These are phyloP conservation scores for Zygoascus meyerae DNA, from an alignment of 1,139 yeast genomes.

Conservation along the genomic window DNA sequence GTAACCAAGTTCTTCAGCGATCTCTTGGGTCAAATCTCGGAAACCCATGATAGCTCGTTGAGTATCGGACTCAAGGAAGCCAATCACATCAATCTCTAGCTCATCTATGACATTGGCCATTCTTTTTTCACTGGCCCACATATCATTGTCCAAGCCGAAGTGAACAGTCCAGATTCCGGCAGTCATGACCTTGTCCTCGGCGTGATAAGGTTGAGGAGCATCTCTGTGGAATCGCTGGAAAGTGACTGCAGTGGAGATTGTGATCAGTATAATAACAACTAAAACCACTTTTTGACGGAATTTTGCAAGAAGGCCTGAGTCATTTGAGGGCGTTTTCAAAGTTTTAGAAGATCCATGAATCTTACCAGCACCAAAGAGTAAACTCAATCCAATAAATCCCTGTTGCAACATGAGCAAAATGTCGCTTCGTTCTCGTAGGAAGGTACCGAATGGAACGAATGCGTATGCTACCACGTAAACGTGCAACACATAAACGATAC, in stretches of 20 bases:
- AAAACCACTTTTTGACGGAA: slow-evolving; percentile 24
- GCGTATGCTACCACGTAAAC: slow-evolving; percentile 99
- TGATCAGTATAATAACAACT: slow-evolving; percentile 26
- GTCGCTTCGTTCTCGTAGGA: slow-evolving; percentile 84
- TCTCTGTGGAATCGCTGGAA: slow-evolving; percentile 54
- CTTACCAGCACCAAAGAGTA: slow-evolving; percentile 30
- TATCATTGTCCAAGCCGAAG: slow-evolving; percentile 92
- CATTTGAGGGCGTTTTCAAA: slow-evolving; percentile 12
- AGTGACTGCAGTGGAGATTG: slow-evolving; percentile 40
- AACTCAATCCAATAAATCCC: slow-evolving; percentile 37
- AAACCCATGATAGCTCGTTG: slow-evolving; percentile 93
- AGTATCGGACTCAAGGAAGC: slow-evolving; percentile 86
- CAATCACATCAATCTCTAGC: slow-evolving; percentile 84
- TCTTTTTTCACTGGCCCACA: slow-evolving; percentile 95
- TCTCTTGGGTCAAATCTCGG: slow-evolving; percentile 83
- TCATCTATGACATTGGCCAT: slow-evolving; percentile 80
- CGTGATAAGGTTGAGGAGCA: slow-evolving; percentile 69
- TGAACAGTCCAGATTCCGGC: slow-evolving; percentile 99
- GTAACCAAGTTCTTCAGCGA: slow-evolving; percentile 92
- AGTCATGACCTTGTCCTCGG: slow-evolving; percentile 68
- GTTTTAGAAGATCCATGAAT: slow-evolving; percentile 21
- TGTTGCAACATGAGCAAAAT: slow-evolving; percentile 56
- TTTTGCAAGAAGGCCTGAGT: background rate
- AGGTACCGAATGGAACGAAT: slow-evolving; percentile 90
- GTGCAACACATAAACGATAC: slow-evolving; percentile 64